Base-by-base conservation (phyloP, 805 yeast genomes). In the Wickerhamiella cacticola region DNA sequence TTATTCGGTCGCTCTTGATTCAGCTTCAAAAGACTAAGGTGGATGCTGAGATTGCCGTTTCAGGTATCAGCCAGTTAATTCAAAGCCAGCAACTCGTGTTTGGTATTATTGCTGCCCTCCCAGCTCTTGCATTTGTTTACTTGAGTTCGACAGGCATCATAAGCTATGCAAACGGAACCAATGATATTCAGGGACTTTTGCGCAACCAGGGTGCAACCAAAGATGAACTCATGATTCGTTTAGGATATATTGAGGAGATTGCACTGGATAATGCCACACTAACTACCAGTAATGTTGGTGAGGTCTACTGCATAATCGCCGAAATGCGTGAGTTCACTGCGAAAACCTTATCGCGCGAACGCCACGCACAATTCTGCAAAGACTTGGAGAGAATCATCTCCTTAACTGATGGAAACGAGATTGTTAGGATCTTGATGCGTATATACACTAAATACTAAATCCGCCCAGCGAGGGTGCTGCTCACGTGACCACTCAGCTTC, bases 21-120 rank as follows among this genome's bases (percentile, higher is more conserved):
- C 97, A 92, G 63, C 70, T 92, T n/a, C 98, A 89, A 63, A 89
- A 92, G 65, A 81, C 95, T 10, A 89, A 89, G 64, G 96, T 92
- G 5, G 98, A 89, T 62, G 95, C 95, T 7, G 87, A 83, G 31
- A 68, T 87, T 4, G 97, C 96, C 0, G 74, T 89, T 52, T 76
- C 74, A 55, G 97, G 97, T 7, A 88, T 92, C 52, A 97, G 92
- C 64, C 80, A 83, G 60, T 68, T 89, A 54, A 71, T 92, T 40
- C 82, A 86, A 62, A 80, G 92, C 45, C 98, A 89, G 66, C 95
- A 92, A 61, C 73, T 89, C 48, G 92, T 92, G n/a, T 85, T 89
- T 67, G 96, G 95, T 1, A 68, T 85, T 19, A 82, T 92, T 22
- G 95, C 96, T 1, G 79, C 92, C 2, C 75, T 88, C 16, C 98